Evolutionary conservation across 2,329 filamentous ascomycete species (phyloP).

Genomic region (Pseudogymnoascus sp.): DNA sequence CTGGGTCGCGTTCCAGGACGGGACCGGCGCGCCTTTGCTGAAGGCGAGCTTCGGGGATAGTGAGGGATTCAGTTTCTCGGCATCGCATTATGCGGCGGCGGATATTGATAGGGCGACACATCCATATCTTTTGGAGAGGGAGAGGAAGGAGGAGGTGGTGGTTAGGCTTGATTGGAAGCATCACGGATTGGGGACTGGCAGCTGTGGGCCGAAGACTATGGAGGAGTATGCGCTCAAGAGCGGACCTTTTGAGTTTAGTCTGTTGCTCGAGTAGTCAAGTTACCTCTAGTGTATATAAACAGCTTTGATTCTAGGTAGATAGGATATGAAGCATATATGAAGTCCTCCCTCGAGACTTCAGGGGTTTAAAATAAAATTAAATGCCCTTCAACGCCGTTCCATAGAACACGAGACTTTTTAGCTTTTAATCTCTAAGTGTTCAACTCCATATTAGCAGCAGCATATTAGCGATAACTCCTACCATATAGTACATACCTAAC

Average conservation of each 20-base stretch:
- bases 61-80: conserved; percentile 47
- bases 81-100: conserved; percentile 43
- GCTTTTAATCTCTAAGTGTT: neutral
- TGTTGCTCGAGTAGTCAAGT: conserved; percentile 5
- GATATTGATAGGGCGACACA: conserved; percentile 49
- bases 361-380: neutral
- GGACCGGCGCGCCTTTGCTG: conserved; percentile 28
- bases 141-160: conserved; percentile 42
- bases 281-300: neutral
- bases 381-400: neutral
- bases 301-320: neutral
- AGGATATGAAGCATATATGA: neutral
- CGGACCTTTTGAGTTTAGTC: conserved; percentile 16
- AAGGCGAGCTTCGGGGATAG: conserved; percentile 39
- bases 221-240: conserved; percentile 38
- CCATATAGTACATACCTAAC: neutral
- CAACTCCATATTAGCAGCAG: neutral
- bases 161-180: conserved; percentile 53
- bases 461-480: neutral
- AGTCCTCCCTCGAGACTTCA: neutral
- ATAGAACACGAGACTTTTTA: neutral
- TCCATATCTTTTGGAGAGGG: conserved; percentile 49
- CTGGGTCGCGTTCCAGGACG: conserved; percentile 43
- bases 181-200: conserved; percentile 54
- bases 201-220: conserved; percentile 50